Base-by-base conservation (phyloP, 2,329 filamentous ascomycete genomes). In the Alternaria arbusti region DNA sequence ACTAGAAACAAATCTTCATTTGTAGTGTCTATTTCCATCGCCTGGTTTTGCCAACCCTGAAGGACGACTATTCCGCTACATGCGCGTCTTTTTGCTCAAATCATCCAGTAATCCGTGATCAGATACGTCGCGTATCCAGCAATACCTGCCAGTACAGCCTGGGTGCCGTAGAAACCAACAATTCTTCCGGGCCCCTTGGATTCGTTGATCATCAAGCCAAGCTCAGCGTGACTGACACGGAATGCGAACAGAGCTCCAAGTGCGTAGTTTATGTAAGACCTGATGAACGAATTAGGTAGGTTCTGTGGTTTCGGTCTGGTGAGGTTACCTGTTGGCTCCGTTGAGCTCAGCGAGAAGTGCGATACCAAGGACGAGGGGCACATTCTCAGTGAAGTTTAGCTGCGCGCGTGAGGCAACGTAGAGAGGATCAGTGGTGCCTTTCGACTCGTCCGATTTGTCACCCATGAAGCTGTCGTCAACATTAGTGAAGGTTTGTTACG, bases 321-420 rank as follows among this genome's bases (percentile, higher is more conserved):
- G 22, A 28, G 26, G 6, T 40, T 70, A 76, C 70, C 79, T 65
- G 47, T 81, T 75, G 7, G 76, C 82, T 15, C 82, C 82, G 59
- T 84, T 84, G n/a, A 83, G 62, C 68, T 84, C 83, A 22, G 80
- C 82, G 13, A 83, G 59, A n/a, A 78, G 67, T 4, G 79, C 74
- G 13, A 83, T 54, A 4, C 76, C 64, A 26, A 84, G 70, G 5
- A 79, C 77, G 9, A 83, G 57, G 1, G 82, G 81, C 15, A 83
- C 80, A 58, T 82, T 83, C 66, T 84, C 82, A 32, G 79, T 61
- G 65, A 83, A 84, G 58, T 84, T 84, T 28, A 71, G 64, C 58
- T 83, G 80, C 26, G 74, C 71, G 40, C 82, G 77, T 11, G 66
- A 72, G 7, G 78, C 76, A 30, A 82, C 68, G 61, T 77, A 77